phyloP scores from a whole-genome alignment of 805 yeast species.

The Saccharomyces eubayanus region DNA sequence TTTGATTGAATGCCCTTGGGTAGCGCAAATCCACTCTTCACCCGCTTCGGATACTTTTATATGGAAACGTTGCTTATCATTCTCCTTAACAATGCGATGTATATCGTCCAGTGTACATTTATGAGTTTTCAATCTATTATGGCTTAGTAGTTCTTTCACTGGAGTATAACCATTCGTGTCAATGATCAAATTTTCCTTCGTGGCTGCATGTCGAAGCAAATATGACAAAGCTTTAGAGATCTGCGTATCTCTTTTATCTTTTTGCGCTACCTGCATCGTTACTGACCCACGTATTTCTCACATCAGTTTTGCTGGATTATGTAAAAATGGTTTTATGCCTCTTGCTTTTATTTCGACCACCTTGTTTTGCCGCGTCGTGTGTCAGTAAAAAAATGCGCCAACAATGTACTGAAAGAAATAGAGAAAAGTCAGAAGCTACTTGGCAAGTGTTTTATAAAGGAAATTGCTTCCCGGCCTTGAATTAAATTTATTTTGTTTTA shows the following conservation, averaged over 20 bases:
- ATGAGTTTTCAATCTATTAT: conserved; percentile 50
- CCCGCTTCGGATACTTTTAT: conserved; percentile 30
- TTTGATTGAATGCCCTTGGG: conserved; percentile 80
- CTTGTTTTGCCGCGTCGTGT: background rate
- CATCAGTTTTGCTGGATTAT: background rate
- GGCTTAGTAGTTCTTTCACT: conserved; percentile 44
- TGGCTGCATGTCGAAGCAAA: conserved; percentile 80
- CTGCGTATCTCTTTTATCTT: conserved; percentile 40
- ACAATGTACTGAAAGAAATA: background rate
- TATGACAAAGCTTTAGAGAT: conserved; percentile 72
- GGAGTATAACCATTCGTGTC: conserved; percentile 60
- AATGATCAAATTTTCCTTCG: conserved; percentile 54
- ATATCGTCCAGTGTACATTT: conserved; percentile 52
- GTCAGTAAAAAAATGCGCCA: background rate
- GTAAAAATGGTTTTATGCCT: background rate
- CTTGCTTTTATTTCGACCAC: background rate
- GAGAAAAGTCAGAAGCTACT: background rate
- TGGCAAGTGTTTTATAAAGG: background rate
- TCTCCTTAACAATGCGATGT: conserved; percentile 47
- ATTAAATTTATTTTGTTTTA: background rate
- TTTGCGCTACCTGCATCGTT: conserved; percentile 11
- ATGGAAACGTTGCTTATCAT: conserved; percentile 66
- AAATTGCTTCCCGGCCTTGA: background rate
- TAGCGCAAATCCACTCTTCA: conserved; percentile 57
- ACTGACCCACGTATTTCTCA: background rate